phyloP scores from a whole-genome alignment of 169 alveolate species.

The Plasmodium coatneyi region DNA sequence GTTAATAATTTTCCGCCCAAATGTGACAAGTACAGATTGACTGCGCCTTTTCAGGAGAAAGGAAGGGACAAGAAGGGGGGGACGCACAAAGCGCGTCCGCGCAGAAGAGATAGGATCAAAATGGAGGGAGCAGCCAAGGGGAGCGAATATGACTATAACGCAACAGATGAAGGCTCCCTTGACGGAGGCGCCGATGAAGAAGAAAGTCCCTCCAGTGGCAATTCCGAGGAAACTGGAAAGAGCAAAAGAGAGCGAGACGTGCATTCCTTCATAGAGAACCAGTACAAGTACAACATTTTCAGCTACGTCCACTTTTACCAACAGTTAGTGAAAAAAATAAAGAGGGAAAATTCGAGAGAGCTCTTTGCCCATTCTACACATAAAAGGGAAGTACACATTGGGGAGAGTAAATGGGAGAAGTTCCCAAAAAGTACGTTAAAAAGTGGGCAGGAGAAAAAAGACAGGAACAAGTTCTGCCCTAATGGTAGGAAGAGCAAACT shows the following conservation, averaged over 20 bases:
- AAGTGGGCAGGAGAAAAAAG: background rate
- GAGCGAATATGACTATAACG: background rate
- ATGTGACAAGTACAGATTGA: background rate
- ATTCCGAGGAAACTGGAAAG: background rate
- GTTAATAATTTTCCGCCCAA: background rate
- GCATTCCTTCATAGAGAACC: constrained; percentile 2
- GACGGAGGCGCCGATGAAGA: background rate
- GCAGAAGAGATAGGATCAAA: background rate
- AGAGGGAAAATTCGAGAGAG: background rate
- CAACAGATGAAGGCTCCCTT: background rate
- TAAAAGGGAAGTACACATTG: background rate
- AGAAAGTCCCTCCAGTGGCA: background rate
- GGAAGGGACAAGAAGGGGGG: background rate
- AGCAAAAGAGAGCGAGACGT: constrained; percentile 12
- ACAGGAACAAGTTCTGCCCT: background rate
- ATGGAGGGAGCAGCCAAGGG: background rate
- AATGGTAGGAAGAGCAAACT: background rate
- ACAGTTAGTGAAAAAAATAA: constrained; percentile 36
- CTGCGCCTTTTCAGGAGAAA: background rate
- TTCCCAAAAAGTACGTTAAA: background rate
- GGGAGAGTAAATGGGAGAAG: background rate
- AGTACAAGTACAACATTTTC: constrained; percentile 27
- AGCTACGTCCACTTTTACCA: constrained; percentile 26
- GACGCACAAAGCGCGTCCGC: background rate
- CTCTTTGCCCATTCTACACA: background rate